Base-by-base conservation (phyloP, 441 rosid species). In the Biscutella laevigata region DNA sequence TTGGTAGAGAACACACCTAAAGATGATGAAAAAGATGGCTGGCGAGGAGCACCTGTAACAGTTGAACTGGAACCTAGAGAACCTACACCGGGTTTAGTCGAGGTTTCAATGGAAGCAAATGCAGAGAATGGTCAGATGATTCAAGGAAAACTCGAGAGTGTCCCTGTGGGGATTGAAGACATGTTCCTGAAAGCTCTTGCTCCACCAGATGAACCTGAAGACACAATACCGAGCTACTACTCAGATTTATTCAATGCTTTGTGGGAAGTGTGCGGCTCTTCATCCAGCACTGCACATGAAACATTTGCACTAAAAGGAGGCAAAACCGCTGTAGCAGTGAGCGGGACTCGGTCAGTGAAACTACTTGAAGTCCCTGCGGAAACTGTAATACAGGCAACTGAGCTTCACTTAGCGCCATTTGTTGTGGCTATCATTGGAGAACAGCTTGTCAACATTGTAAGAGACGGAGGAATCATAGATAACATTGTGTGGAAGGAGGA, bases 71-170 rank as follows among this genome's bases (percentile, higher is more conserved):
- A 83, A 56, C 96, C 98, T 27, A 73, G 58, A 54, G 98, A 92
- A 58, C 98, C 98, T 35, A 74, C 90, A 22, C 95, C 98, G 0
- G 96, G 96, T 65, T 67, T 91, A 59, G 87, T 91, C n/a, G 88
- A 87, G 62, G 88, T 81, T 60, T 78, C 56, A n/a, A 71, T 91
- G 52, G 96, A 91, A 76, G 77, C 98, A 58, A 87, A 79, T 61
- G 73, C 80, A 25, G 91, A 77, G 69, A 77, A 67, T 71, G 96
- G 95, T 53, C 91, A 83, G 69, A 72, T 91, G 44, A 77, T 91
- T 52, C 62, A 57, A 13, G 91, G 96, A 14, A 85, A 80, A 72
- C 87, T 91, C 61, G 84, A 75, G 54, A 75, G 77, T 57, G 74
- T 88, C 41, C 72, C 76, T 1, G 76, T 86, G 22, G 96, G 96